Percentiles rank a stretch among this genome's conserved stretches.
phyloP scores from a whole-genome alignment of 352 stramenopile genomes.

The Globisporangium mamillatum region DNA sequence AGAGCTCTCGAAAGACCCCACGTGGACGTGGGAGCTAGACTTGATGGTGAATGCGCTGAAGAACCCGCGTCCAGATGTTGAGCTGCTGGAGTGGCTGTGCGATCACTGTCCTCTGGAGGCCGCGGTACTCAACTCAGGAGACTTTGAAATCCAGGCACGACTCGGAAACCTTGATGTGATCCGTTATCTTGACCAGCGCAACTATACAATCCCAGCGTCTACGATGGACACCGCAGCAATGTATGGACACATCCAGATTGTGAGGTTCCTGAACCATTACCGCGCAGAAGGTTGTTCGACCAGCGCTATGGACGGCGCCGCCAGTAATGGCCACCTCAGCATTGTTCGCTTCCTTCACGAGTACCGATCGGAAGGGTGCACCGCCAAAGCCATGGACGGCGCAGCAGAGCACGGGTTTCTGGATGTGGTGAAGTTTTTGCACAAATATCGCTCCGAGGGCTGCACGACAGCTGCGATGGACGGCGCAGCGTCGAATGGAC shows the following conservation, averaged over 20 bases:
- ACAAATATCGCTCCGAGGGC: not conserved
- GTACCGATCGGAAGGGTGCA: not conserved
- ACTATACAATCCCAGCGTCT: not conserved
- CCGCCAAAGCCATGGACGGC: conserved; percentile 1
- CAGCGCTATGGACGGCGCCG: not conserved
- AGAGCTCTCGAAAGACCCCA: not conserved
- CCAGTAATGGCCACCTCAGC: not conserved
- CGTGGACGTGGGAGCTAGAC: conserved; percentile 3
- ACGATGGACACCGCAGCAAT: not conserved
- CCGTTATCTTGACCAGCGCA: not conserved
- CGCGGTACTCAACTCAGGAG: not conserved
- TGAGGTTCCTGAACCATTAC: not conserved
- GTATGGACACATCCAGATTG: not conserved
- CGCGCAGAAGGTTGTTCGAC: not conserved
- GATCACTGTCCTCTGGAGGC: not conserved
- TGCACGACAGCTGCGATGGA: conserved; percentile 5
- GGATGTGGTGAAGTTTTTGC: conserved; percentile 3
- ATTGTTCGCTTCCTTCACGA: not conserved
- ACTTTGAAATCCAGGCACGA: not conserved
- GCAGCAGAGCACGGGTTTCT: conserved; percentile 2
- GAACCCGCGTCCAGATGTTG: not conserved
- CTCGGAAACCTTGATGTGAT: not conserved
- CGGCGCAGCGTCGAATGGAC: not conserved
- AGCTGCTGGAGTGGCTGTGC: not conserved
- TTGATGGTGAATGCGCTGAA: not conserved